These are phyloP conservation scores for Exophiala sp. DNA, from an alignment of 2,329 filamentous ascomycete species.

Conservation along the genomic window DNA sequence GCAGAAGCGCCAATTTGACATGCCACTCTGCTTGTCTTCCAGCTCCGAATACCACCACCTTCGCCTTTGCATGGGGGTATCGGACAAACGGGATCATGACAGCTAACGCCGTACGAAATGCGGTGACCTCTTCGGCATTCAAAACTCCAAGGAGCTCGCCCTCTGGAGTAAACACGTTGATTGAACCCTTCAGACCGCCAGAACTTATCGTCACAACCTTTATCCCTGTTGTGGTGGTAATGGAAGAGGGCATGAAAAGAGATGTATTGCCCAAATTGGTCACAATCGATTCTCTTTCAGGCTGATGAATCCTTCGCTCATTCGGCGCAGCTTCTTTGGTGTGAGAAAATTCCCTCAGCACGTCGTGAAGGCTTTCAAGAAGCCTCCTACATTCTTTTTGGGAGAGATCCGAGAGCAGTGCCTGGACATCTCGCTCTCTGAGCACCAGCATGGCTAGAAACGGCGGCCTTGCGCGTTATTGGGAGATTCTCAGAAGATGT, in stretches of 20 bases:
- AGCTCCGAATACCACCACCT: constrained; percentile 44
- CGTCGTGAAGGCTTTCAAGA: constrained; percentile 34
- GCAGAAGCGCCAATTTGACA: constrained; percentile 47
- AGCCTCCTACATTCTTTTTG: constrained; percentile 33
- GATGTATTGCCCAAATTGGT: constrained; percentile 49
- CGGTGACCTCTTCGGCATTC: constrained; percentile 68
- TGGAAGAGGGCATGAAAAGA: constrained; percentile 68
- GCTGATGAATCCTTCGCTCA: constrained; percentile 37
- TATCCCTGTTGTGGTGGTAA: constrained; percentile 58
- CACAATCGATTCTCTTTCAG: constrained; percentile 38
- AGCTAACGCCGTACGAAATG: constrained; percentile 71
- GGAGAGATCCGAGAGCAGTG: constrained; percentile 13
- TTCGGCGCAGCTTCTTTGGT: constrained; percentile 26
- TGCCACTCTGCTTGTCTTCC: constrained; percentile 49
- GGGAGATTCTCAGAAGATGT: no score
- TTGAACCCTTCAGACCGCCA: constrained; percentile 53
- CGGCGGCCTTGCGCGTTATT: no score
- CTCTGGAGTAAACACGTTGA: constrained; percentile 61
- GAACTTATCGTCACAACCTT: constrained; percentile 64
- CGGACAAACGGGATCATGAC: constrained; percentile 49
- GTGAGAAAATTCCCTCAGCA: constrained; percentile 34
- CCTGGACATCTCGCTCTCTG: constrained; percentile 17
- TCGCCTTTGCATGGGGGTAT: constrained; percentile 12
- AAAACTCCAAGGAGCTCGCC: constrained; percentile 63
- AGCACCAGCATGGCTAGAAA: constrained; percentile 16